Conservation (phyloP, 371 early-diverging fungal species). For the Batrachochytrium dendrobatidis region DNA sequence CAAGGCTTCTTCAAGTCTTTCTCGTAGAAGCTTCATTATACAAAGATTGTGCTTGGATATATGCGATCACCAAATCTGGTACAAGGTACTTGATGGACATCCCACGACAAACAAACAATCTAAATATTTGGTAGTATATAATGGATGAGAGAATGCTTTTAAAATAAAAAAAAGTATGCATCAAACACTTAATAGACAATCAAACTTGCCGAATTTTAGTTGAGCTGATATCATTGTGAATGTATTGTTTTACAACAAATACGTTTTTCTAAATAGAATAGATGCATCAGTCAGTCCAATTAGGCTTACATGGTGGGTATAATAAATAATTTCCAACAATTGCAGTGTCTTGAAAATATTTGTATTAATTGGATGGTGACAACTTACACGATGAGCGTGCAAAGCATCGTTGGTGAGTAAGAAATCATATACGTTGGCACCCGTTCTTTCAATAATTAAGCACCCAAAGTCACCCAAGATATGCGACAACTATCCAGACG, state of each 20-base stretch:
- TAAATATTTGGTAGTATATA: slow-evolving; percentile 22
- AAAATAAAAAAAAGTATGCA: background rate
- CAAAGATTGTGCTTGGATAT: slow-evolving; percentile 69
- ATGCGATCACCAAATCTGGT: slow-evolving; percentile 89
- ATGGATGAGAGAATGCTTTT: background rate
- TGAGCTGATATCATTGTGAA: slow-evolving; percentile 93
- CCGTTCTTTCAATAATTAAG: slow-evolving; percentile 90
- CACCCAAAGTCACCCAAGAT: slow-evolving; percentile 92
- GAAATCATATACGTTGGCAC: slow-evolving; percentile 88
- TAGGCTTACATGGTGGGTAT: background rate
- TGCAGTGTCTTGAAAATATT: too few species aligned
- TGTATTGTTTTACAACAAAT: slow-evolving; percentile 86
- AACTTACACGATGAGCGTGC: slow-evolving; percentile 73
- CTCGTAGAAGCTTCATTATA: slow-evolving; percentile 33
- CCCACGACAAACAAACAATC: slow-evolving; percentile 85
- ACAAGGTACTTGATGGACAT: slow-evolving; percentile 93
- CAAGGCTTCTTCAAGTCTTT: too few species aligned
- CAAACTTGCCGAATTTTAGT: slow-evolving; percentile 74
- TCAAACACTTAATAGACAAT: background rate
- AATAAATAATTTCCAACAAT: background rate
- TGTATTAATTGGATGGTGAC: too few species aligned
- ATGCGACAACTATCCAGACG: slow-evolving; percentile 68
- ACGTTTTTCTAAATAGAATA: slow-evolving; percentile 63
- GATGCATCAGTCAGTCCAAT: slow-evolving; percentile 4
- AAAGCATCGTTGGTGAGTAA: slow-evolving; percentile 81